A percentile compares a stretch with the other conserved stretches of the same genome.
Evolutionary conservation across 768 basidiomycete genomes (phyloP).

Genomic region (Tulasnella sp.): DNA sequence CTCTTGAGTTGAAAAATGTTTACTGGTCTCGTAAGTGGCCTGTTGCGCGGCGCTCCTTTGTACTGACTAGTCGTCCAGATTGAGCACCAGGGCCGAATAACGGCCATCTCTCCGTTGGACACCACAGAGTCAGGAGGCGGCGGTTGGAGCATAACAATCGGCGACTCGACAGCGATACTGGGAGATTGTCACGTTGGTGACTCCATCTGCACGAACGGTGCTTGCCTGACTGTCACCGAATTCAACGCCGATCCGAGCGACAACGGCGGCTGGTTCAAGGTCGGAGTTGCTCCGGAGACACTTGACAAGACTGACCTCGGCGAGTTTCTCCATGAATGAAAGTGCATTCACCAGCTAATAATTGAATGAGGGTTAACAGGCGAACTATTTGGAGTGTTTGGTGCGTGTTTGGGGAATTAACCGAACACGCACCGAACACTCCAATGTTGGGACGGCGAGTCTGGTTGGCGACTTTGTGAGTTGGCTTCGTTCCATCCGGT

Average conservation of each 20-base stretch:
- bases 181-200: constrained; percentile 91
- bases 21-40: constrained; percentile 12
- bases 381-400: too few relatives aligned
- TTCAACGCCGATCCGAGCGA: constrained; percentile 57
- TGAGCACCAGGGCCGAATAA: constrained; percentile 83
- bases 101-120: constrained; percentile 52
- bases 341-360: background rate
- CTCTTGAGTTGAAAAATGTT: constrained; percentile 6
- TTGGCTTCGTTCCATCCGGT: too few relatives aligned
- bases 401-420: too few relatives aligned
- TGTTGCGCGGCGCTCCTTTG: background rate
- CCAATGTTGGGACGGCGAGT: too few relatives aligned
- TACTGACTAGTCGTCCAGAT: constrained; percentile 55
- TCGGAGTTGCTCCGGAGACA: constrained; percentile 96
- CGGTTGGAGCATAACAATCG: constrained; percentile 83
- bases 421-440: too few relatives aligned
- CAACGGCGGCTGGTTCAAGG: constrained; percentile 81
- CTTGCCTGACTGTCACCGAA: constrained; percentile 88
- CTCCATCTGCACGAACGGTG: constrained; percentile 88
- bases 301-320: constrained; percentile 89
- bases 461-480: too few relatives aligned
- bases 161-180: constrained; percentile 70
- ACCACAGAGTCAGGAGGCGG: constrained; percentile 58
- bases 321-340: constrained; percentile 43
- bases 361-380: constrained; percentile 51